Evolutionary conservation across 768 basidiomycete species (phyloP), one percentile per base, ranked within the genome.

Genomic region (Leccinum uliginosum): DNA sequence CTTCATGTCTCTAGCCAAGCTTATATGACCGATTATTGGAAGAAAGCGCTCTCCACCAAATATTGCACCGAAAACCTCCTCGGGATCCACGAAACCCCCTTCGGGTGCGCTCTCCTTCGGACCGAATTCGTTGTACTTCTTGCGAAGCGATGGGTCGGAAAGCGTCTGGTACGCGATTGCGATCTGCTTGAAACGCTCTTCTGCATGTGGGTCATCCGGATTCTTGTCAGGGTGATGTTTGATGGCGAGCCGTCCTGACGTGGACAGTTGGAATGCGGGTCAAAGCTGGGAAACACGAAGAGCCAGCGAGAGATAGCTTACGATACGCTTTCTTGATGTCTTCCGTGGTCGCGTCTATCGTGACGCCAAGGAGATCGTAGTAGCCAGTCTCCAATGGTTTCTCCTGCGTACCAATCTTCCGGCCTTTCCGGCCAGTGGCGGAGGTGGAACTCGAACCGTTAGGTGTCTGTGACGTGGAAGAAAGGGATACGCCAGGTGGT

Each of bases 171-270:
- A 92, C 3, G 93, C 93, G 50, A 93, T 89, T 0, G 93, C 91
- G 59, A 96, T 93, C 60, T 88, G 81, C 67, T 93, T 93, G 78
- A 93, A 93, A n/a, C 84, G 81, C 58, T 91, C 91, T 65, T 90
- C 91, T 0, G 93, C 91, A 24, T 78, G 72, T 0, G 91, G 92
- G 71, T 94, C 92, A 65, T 89, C 84, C 1, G 84, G 91, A 67
- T 95, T 93, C 78, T 94, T 94, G 80, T 94, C 92, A 0, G 92
- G 92, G 69, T 93, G 92, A 65, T 87, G 85, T 71, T 93, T 93
- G 73, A 96, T 93, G 2, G 93, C 93, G 51, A 92, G 78, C 6
- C 87, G 83, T 45, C 89, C 87, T 91, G 54, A 52, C 24, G 40
- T 54, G 53, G 35, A 27, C 21, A 8, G 30, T 19, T 23, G 45